Evolutionary conservation across 1,284 basidiomycete species (phyloP).

Genomic region (Tylopilus sp.): DNA sequence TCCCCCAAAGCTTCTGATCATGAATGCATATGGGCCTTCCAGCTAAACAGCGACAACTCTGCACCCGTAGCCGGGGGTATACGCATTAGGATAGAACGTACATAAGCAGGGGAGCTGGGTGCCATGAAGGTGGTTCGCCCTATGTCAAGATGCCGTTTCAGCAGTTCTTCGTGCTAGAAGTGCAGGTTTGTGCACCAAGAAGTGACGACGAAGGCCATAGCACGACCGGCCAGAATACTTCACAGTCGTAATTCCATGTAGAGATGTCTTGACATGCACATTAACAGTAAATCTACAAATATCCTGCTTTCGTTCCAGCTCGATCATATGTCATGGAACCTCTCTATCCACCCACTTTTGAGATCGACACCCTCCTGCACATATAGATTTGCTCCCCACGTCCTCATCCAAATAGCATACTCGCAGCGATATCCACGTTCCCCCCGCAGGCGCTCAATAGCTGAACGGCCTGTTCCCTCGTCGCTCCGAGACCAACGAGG

Average conservation of each 20-base stretch:
- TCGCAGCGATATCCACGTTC: constrained; percentile 86
- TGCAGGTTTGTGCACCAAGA: no score
- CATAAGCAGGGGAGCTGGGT: not conserved
- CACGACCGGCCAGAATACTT: not conserved
- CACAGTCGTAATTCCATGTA: not conserved
- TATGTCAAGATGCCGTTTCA: not conserved
- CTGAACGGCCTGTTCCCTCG: constrained; percentile 71
- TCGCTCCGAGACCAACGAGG: constrained; percentile 73
- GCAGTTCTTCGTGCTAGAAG: not conserved
- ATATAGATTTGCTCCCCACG: not conserved
- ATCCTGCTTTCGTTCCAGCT: constrained; percentile 1
- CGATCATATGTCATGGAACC: not conserved
- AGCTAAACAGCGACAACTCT: no score
- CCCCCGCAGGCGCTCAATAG: constrained; percentile 79
- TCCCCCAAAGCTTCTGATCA: no score
- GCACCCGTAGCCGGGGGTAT: not conserved
- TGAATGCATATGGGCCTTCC: not conserved
- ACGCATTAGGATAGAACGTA: not conserved
- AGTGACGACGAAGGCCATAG: no score
- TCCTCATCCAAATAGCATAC: constrained; percentile 66
- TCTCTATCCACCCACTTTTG: not conserved
- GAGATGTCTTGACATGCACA: constrained; percentile 4
- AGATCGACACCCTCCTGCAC: not conserved
- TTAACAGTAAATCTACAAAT: not conserved
- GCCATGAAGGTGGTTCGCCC: not conserved